Evolutionary conservation across 805 yeast genomes (phyloP).

Genomic region (Sungouiozyma intestinalis): DNA sequence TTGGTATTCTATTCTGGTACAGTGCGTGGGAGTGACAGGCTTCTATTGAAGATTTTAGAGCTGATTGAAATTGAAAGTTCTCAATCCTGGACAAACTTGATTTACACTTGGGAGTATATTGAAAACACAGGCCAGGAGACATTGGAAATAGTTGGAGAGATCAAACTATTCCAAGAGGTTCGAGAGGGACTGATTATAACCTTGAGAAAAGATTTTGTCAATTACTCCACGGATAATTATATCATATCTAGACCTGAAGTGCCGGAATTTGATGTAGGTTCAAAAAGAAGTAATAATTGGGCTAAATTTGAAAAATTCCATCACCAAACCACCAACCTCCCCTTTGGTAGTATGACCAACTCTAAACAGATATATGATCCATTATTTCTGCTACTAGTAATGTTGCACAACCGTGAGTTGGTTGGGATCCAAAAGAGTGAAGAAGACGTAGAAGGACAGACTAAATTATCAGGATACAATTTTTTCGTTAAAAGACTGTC

Average conservation of each 20-base stretch:
- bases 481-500: conserved; percentile 43
- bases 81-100: conserved; percentile 55
- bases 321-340: not conserved
- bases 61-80: conserved; percentile 44
- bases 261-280: conserved; percentile 12
- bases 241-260: conserved; percentile 19
- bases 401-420: conserved; percentile 57
- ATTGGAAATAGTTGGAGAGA: conserved; percentile 37
- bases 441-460: conserved; percentile 16
- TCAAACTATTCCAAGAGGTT: conserved; percentile 37
- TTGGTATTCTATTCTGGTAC: conserved; percentile 56
- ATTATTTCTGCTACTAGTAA: conserved; percentile 54
- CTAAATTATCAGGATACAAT: conserved; percentile 2
- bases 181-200: conserved; percentile 41
- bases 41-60: conserved; percentile 47
- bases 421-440: conserved; percentile 30
- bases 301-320: not conserved
- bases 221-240: conserved; percentile 37
- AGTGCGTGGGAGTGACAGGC: conserved; percentile 44
- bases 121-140: conserved; percentile 31
- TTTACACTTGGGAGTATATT: conserved; percentile 57
- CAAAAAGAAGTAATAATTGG: not conserved
- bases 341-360: not conserved
- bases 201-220: conserved; percentile 39
- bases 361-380: conserved; percentile 42